Evolutionary conservation across 2,329 filamentous ascomycete species (phyloP), one percentile per base, ranked within the genome.

Genomic region (Hypomyces perniciosus): DNA sequence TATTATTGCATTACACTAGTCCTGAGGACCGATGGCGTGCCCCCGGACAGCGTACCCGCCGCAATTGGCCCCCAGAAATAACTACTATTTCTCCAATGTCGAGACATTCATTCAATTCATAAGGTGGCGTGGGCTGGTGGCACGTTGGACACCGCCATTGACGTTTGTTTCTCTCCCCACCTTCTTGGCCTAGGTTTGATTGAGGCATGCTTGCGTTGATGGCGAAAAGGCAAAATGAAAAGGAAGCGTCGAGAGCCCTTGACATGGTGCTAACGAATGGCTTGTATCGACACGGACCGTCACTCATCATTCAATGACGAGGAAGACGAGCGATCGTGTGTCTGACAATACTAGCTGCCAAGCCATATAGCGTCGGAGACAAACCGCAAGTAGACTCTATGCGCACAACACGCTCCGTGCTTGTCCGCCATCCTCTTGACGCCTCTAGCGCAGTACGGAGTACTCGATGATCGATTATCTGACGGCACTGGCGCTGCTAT

Each of bases 371-470:
- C 28, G 44, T 20, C 28, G 30, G 35, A 38, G 35, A 20, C 35
- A 38, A n/a, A 9, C 35, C 35, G 20, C 35, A 38, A 38, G 35
- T 38, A 38, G 35, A 38, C 35, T 38, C 6, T 38, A 40, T 39
- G 33, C 49, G n/a, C 42, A 38, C 44, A 44, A 42, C 39, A 47
- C 38, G 49, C 38, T 47, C 49, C 38, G 49, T 51, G 49, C 44
- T 34, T 39, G 26, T 39, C 4, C 20, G 42, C 48, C 12, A 33
- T 27, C 39, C 34, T 40, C 35, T 50, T 45, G 42, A 45, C 48
- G 42, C 48, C 41, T 34, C 42, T 40, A 45, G 42, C 42, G 48
- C 42, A 50, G 35, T 30, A 40, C 35, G 10, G 48, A 20, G 20
- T 20, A 20, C 20, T 20, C 20, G 3, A 20, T 20, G 20, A 20